Evolutionary conservation across 2,329 filamentous ascomycete species (phyloP).

Genomic region (Orbilia oligospora): DNA sequence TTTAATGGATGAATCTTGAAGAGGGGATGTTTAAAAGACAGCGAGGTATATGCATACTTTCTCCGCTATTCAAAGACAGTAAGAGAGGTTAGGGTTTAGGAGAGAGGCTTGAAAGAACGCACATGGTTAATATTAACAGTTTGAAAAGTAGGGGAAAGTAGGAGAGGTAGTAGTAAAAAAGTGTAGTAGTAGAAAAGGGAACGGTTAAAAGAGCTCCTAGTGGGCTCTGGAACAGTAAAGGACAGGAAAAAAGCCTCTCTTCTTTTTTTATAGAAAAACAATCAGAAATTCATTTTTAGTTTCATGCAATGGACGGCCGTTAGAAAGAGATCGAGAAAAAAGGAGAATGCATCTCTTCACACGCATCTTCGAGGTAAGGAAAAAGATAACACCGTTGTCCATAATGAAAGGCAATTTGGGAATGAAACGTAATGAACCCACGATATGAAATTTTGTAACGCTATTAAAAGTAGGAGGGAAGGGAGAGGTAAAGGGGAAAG

Average conservation of each 20-base stretch:
- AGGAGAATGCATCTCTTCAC: conserved; percentile 55
- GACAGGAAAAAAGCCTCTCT: conserved; percentile 35
- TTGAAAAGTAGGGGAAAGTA: conserved; percentile 29
- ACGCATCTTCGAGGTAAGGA: conserved; percentile 40
- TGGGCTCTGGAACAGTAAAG: conserved; percentile 1
- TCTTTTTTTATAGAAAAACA: conserved; percentile 28
- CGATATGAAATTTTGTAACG: conserved; percentile 46
- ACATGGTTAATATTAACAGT: conserved; percentile 51
- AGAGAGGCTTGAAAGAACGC: conserved; percentile 33
- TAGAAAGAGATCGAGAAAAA: conserved; percentile 32
- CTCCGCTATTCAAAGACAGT: conserved; percentile 44
- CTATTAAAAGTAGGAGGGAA: conserved; percentile 50
- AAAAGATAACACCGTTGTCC: conserved; percentile 45
- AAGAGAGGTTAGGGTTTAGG: conserved; percentile 1
- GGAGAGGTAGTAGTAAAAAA: conserved; percentile 11
- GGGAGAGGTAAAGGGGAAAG: background rate
- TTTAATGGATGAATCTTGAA: conserved; percentile 9
- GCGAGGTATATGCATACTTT: conserved; percentile 38
- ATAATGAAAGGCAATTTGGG: conserved; percentile 51
- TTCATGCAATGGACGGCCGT: conserved; percentile 58
- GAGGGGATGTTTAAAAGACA: conserved; percentile 2
- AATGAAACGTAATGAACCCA: conserved; percentile 38
- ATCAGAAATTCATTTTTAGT: conserved; percentile 49
- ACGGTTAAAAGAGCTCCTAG: conserved; percentile 10
- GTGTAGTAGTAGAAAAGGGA: too few species aligned